phyloP scores from a whole-genome alignment of 2,329 filamentous ascomycete genomes.

The Neurospora crassa region DNA sequence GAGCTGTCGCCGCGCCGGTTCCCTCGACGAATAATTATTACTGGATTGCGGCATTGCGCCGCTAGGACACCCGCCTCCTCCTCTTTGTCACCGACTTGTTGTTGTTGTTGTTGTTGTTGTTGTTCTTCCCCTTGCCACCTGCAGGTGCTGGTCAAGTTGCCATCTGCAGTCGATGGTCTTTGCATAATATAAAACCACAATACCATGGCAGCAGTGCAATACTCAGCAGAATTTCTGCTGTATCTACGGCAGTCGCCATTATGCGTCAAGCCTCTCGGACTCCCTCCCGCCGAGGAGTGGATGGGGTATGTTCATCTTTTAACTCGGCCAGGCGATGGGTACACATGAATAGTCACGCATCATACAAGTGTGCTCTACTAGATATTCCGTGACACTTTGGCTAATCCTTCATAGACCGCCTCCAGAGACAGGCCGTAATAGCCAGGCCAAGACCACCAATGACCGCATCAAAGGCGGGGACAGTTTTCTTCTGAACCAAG shows the following conservation, averaged over 20 bases:
- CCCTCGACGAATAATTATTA: neutral
- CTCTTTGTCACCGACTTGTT: neutral
- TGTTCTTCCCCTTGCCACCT: neutral
- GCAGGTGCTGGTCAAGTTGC: conserved; percentile 1
- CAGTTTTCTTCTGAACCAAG: conserved; percentile 35
- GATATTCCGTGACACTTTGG: neutral
- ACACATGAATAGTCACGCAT: neutral
- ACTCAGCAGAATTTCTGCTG: conserved; percentile 67
- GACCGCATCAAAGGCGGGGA: conserved; percentile 38
- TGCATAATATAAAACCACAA: conserved; percentile 5
- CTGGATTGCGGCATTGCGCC: neutral
- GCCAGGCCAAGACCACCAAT: conserved; percentile 31
- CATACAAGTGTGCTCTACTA: neutral
- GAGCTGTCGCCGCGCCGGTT: neutral
- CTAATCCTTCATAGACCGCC: conserved; percentile 28
- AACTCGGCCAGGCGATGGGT: neutral
- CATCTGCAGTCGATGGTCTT: conserved; percentile 10
- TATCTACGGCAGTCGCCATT: conserved; percentile 72
- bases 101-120: neutral
- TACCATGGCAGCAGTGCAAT: conserved; percentile 50
- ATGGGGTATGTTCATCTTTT: conserved; percentile 62
- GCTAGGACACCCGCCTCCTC: neutral
- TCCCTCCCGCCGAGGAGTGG: conserved; percentile 87
- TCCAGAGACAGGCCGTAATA: conserved; percentile 34
- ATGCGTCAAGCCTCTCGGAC: conserved; percentile 65